phyloP scores from a whole-genome alignment of 108 stramenopile species.

The Cyclostephanos invisitatus region DNA sequence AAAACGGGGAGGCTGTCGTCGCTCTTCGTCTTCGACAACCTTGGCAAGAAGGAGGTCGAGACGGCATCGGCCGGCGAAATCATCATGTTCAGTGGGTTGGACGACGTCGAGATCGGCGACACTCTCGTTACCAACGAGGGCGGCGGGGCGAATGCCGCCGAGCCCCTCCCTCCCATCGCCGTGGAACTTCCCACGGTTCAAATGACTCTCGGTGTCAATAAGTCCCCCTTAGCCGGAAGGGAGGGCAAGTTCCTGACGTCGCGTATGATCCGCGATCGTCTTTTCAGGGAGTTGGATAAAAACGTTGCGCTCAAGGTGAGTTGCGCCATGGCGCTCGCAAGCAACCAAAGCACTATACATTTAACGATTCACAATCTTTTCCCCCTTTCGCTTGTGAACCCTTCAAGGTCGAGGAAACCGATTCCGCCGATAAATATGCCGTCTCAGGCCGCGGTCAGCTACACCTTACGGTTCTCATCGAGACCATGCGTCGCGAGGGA shows the following conservation, averaged over 20 bases:
- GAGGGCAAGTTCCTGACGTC: slow-evolving; percentile 97
- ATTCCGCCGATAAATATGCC: slow-evolving; percentile 92
- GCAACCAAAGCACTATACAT: background rate
- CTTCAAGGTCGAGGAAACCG: slow-evolving; percentile 83
- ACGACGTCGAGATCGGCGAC: slow-evolving; percentile 92
- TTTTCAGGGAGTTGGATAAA: slow-evolving; percentile 94
- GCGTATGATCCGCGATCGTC: slow-evolving; percentile 96
- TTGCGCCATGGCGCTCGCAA: background rate
- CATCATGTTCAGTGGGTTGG: slow-evolving; percentile 96
- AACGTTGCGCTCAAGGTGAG: slow-evolving; percentile 90
- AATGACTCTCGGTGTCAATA: slow-evolving; percentile 99
- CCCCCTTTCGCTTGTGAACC: background rate
- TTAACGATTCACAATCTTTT: background rate
- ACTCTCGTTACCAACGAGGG: slow-evolving; percentile 91
- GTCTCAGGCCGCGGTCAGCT: slow-evolving; percentile 98
- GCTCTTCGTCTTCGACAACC: slow-evolving; percentile 95
- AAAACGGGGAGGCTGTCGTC: slow-evolving; percentile 84
- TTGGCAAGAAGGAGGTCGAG: slow-evolving; percentile 91
- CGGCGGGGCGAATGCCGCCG: slow-evolving; percentile 74
- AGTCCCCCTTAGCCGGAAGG: slow-evolving; percentile 96
- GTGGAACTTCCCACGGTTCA: slow-evolving; percentile 99
- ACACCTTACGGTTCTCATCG: slow-evolving; percentile 98
- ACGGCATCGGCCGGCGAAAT: slow-evolving; percentile 95
- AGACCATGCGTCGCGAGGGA: slow-evolving; percentile 99
- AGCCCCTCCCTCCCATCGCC: slow-evolving; percentile 91